phyloP scores from a whole-genome alignment of 2,329 filamentous ascomycete genomes.

The Aureobasidium leucospermi region DNA sequence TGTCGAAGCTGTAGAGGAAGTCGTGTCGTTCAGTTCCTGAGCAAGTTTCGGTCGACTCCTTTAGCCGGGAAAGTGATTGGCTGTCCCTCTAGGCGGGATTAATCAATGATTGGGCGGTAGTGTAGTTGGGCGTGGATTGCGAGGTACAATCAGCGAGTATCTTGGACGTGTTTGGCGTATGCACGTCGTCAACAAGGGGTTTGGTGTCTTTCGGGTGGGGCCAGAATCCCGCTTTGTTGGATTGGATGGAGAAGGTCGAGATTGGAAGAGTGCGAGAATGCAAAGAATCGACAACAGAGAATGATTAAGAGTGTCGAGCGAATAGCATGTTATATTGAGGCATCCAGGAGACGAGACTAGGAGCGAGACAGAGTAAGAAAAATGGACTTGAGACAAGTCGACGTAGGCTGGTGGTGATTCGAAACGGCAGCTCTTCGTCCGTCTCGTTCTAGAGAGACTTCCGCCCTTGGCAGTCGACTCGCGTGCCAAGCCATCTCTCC shows the following conservation, averaged over 20 bases:
- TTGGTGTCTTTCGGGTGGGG: neutral
- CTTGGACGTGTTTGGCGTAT: neutral
- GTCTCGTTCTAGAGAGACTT: neutral
- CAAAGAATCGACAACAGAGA: neutral
- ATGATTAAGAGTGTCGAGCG: neutral
- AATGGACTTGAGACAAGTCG: neutral
- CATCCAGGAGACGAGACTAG: neutral
- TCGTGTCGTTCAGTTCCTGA: neutral
- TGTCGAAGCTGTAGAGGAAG: neutral
- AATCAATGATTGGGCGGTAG: neutral
- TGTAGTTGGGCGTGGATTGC: neutral
- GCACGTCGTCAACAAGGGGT: conserved; percentile 5
- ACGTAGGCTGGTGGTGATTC: neutral
- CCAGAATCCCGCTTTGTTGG: neutral
- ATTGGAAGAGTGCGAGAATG: neutral
- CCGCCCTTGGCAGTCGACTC: neutral
- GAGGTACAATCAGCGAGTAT: neutral
- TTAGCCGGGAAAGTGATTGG: conserved; percentile 1
- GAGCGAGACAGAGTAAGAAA: neutral
- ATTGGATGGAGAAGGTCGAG: neutral
- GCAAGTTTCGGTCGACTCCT: neutral
- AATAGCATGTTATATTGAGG: neutral
- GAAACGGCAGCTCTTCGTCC: too few species aligned
- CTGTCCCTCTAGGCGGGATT: neutral
- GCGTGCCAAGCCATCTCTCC: neutral